Base-by-base conservation (phyloP, 371 early-diverging fungal genomes). In the Capniomyces stellatus region DNA sequence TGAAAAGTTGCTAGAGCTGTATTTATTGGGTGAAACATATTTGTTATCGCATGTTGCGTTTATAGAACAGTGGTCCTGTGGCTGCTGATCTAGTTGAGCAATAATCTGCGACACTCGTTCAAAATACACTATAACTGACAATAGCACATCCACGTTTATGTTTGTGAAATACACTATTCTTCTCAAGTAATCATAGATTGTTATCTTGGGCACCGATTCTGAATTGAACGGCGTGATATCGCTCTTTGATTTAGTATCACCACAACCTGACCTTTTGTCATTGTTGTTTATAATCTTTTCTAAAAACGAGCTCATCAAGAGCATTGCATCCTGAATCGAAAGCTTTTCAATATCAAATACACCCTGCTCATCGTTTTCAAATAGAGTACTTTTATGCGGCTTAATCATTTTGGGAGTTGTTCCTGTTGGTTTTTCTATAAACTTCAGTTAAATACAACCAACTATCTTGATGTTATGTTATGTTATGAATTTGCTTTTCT, bases 101-200 rank as follows among this genome's bases (percentile, higher is more conserved):
- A 35, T 15, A 35, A 15, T 15, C 25, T 72, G 64, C 1, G 75
- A 75, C 41, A 88, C 79, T n/a, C 91, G 76, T 62, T 92, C 91
- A 55, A 92, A 76, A 63, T 86, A 92, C 19, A 92, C 76, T 13
- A 91, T 70, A 0, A 87, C 60, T 1, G 82, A 74, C 1, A 91
- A 60, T 18, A 91, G 67, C 0, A 76, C 79, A 55, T 82, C 77
- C 6, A 18, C 4, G 27, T 4, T 46, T 6, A 46, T 46, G 27
- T 46, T 46, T 25, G 46, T 46, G 29, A 28, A 46, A 25, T 46
- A 28, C 6, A 46, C 46, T 10, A 46, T 46, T 46, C 46, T 25
- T 4, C 15, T 46, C 8, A 46, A 10, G 46, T 46, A 46, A 18
- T 46, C 18, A 18, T 29, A 10, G 6, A 46, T 46, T 15, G 28